These are phyloP conservation scores for Phialophora verrucosa DNA, from an alignment of 2,329 filamentous ascomycete genomes.

Conservation along the genomic window DNA sequence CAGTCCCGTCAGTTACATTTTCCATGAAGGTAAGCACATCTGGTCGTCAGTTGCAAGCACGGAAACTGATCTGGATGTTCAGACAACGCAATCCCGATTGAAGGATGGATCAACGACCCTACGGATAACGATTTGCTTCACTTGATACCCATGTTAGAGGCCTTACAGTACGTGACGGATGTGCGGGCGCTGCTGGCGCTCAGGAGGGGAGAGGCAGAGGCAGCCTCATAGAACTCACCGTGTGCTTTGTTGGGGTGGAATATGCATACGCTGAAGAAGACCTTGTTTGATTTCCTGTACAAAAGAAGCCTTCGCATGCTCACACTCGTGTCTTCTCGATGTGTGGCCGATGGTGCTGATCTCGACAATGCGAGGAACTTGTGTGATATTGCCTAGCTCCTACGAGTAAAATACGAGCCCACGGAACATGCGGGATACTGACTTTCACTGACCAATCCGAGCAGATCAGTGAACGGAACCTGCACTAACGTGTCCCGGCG, in stretches of 20 bases:
- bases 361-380: constrained; percentile 4
- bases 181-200: constrained; percentile 88
- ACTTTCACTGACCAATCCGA: neutral
- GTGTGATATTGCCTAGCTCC: neutral
- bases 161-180: constrained; percentile 94
- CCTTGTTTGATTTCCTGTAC: constrained; percentile 12
- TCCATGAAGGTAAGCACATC: constrained; percentile 80
- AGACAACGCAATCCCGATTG: constrained; percentile 99
- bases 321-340: neutral
- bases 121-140: constrained; percentile 95
- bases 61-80: constrained; percentile 22
- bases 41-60: constrained; percentile 32
- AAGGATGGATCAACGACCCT: constrained; percentile 98
- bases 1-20: constrained; percentile 96
- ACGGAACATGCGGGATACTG: neutral
- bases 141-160: constrained; percentile 88
- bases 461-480: constrained; percentile 1
- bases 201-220: constrained; percentile 74
- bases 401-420: neutral
- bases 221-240: constrained; percentile 22
- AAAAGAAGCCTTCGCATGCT: neutral
- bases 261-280: constrained; percentile 3
- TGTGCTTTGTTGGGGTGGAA: neutral
- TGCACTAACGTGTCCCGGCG: neutral
- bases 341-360: neutral